Evolutionary conservation across 2,329 filamentous ascomycete genomes (phyloP).

Genomic region (Juglanconis juglandina): DNA sequence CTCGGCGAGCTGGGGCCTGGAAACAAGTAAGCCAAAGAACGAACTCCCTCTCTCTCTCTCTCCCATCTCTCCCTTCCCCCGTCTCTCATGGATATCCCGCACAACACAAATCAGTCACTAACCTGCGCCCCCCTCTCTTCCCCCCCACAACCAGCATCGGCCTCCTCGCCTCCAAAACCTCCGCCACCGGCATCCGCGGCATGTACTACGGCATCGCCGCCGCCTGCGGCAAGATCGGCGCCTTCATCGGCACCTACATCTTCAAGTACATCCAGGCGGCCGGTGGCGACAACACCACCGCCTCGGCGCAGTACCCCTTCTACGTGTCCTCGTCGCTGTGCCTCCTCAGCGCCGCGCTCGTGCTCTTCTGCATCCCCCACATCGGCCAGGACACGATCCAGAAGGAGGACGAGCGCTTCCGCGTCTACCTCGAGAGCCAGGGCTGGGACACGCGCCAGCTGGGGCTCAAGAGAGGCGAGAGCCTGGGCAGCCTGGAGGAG

Average conservation of each 20-base stretch:
- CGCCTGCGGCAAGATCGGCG: constrained; percentile 71
- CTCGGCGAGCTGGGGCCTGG: too few species aligned
- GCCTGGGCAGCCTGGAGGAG: constrained; percentile 22
- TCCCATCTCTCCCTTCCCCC: too few species aligned
- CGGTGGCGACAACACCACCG: constrained; percentile 48
- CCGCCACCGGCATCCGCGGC: constrained; percentile 81
- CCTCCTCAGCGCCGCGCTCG: constrained; percentile 67
- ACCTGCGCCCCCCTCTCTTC: background rate
- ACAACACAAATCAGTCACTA: background rate
- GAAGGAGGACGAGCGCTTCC: constrained; percentile 71
- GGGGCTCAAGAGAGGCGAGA: constrained; percentile 38
- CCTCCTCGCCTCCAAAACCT: constrained; percentile 80
- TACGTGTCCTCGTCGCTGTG: constrained; percentile 78
- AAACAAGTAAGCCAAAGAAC: too few species aligned
- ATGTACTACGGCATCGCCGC: constrained; percentile 72
- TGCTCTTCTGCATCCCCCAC: constrained; percentile 66
- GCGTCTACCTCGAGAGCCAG: constrained; percentile 66
- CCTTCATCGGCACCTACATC: constrained; percentile 82
- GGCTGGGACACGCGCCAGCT: constrained; percentile 70
- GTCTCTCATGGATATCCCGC: too few species aligned
- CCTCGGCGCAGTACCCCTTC: constrained; percentile 80
- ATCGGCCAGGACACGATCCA: constrained; percentile 85
- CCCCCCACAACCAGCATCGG: constrained; percentile 64
- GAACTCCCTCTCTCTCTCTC: too few species aligned
- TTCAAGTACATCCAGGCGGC: constrained; percentile 70